phyloP scores from a whole-genome alignment of 192 early-diverging fungal genomes.

The Helicostylum pulchrum region DNA sequence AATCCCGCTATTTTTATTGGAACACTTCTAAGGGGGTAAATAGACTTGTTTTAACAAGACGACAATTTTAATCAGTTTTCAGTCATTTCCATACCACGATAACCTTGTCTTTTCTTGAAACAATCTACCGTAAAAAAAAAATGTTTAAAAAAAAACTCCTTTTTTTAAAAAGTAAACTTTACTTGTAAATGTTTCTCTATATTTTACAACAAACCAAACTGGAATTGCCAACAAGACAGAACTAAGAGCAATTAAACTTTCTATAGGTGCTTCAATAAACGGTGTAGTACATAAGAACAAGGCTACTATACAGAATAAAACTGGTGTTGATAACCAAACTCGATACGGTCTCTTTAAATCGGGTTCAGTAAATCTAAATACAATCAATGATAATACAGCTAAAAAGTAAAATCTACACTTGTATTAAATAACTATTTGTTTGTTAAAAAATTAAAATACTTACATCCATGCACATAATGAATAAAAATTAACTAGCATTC shows the following conservation, averaged over 20 bases:
- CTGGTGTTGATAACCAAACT: slow-evolving; percentile 66
- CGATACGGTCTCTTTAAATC: slow-evolving; percentile 64
- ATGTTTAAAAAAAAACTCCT: no score
- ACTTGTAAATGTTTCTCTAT: slow-evolving; percentile 21
- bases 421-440: not conserved
- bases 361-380: slow-evolving; percentile 65
- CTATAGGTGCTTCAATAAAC: slow-evolving; percentile 52
- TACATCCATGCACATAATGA: slow-evolving; percentile 71
- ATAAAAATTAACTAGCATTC: slow-evolving; percentile 73
- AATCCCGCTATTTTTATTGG: no score
- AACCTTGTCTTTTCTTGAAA: slow-evolving; percentile 15
- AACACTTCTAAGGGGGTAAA: no score
- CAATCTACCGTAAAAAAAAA: not conserved
- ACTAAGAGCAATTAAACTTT: slow-evolving; percentile 46
- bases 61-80: not conserved
- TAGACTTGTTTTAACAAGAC: no score
- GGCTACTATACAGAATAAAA: slow-evolving; percentile 59
- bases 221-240: slow-evolving; percentile 50
- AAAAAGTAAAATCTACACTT: slow-evolving; percentile 55
- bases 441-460: slow-evolving; percentile 2
- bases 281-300: slow-evolving; percentile 61
- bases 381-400: slow-evolving; percentile 60
- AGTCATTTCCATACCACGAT: slow-evolving; percentile 29
- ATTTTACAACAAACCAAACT: slow-evolving; percentile 48
- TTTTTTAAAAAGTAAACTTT: no score